Evolutionary conservation across 495 filamentous ascomycete species (phyloP).

Genomic region (Staphylotrichum longicolle): DNA sequence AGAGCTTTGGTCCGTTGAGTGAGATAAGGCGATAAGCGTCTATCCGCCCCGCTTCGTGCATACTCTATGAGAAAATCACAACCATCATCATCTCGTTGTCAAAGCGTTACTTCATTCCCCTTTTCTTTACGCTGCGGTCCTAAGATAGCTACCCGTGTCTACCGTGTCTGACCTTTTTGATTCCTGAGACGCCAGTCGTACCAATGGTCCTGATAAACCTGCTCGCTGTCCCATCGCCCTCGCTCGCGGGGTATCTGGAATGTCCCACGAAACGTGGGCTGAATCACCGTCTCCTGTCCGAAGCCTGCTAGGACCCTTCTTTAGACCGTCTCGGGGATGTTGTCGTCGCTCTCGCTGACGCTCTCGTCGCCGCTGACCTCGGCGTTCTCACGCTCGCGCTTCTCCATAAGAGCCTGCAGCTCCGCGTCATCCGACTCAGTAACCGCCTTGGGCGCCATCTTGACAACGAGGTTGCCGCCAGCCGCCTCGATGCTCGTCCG

Average conservation of each 20-base stretch:
- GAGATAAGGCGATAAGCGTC: conserved; percentile 5
- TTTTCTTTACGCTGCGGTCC: conserved; percentile 14
- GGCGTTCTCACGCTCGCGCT: conserved; percentile 95
- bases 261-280: not conserved
- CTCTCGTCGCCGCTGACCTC: conserved; percentile 96
- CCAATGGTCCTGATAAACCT: conserved; percentile 16
- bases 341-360: conserved; percentile 87
- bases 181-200: conserved; percentile 21
- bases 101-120: conserved; percentile 17
- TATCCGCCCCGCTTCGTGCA: conserved; percentile 10
- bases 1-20: not conserved
- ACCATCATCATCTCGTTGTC: not conserved
- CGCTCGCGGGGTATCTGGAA: conserved; percentile 7
- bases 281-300: not conserved
- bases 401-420: conserved; percentile 96
- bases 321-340: conserved; percentile 51
- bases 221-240: not conserved
- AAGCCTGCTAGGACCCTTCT: not conserved
- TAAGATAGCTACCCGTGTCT: conserved; percentile 16
- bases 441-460: conserved; percentile 98
- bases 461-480: conserved; percentile 76
- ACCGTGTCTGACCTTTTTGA: conserved; percentile 23
- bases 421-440: conserved; percentile 98
- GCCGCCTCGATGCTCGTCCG: conserved; percentile 67
- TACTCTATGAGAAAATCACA: not conserved